Evolutionary conservation across 2,329 filamentous ascomycete species (phyloP).

Genomic region (Stylonectria norvegica): DNA sequence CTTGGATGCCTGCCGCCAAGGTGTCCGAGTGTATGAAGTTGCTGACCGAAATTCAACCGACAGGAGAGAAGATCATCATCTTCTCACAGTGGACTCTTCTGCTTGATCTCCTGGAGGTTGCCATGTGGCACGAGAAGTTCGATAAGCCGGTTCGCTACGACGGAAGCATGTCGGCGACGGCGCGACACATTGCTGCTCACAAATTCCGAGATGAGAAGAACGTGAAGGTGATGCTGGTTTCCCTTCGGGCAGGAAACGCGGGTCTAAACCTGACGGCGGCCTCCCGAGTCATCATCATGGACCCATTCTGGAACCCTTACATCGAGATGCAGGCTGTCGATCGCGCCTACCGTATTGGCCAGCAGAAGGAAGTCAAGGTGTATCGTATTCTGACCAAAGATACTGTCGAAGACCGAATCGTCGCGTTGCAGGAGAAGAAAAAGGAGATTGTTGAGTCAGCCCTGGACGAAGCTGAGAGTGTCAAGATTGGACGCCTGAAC

Average conservation of each 20-base stretch:
- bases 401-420: slow-evolving; percentile 86
- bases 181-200: slow-evolving; percentile 66
- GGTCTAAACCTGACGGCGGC: slow-evolving; percentile 83
- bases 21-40: slow-evolving; percentile 75
- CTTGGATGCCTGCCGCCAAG: slow-evolving; percentile 76
- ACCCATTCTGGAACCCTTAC: slow-evolving; percentile 93
- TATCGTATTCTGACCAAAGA: slow-evolving; percentile 73
- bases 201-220: slow-evolving; percentile 62
- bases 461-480: slow-evolving; percentile 70
- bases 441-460: slow-evolving; percentile 72
- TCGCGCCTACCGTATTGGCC: slow-evolving; percentile 83
- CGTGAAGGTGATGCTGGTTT: slow-evolving; percentile 76
- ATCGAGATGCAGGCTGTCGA: slow-evolving; percentile 92
- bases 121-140: slow-evolving; percentile 59
- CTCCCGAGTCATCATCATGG: slow-evolving; percentile 82
- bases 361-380: slow-evolving; percentile 68
- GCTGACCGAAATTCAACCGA: slow-evolving; percentile 61
- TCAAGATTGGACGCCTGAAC: slow-evolving; percentile 63
- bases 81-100: slow-evolving; percentile 79
- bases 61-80: slow-evolving; percentile 66
- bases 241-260: slow-evolving; percentile 75
- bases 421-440: slow-evolving; percentile 75
- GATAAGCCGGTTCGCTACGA: slow-evolving; percentile 71
- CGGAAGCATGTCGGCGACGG: slow-evolving; percentile 68
- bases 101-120: slow-evolving; percentile 70